A percentile compares a stretch with the other conserved stretches of the same genome.
These are phyloP conservation scores for Phoma sp. DNA, from an alignment of 2,329 filamentous ascomycete genomes.

Conservation along the genomic window DNA sequence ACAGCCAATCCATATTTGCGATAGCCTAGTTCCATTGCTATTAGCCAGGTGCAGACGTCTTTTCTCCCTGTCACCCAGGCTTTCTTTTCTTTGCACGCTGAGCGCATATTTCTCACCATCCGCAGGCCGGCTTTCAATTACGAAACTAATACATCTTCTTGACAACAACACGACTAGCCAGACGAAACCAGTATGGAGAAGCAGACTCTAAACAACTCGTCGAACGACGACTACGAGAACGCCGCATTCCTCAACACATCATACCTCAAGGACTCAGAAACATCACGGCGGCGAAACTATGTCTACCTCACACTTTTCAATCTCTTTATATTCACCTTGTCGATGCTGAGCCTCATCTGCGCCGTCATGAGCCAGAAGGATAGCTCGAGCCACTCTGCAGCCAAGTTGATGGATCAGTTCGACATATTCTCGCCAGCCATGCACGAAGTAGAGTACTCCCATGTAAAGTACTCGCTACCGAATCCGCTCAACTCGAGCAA, in stretches of 20 bases:
- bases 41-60: background rate
- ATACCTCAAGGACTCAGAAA: slow-evolving; percentile 29
- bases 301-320: slow-evolving; percentile 41
- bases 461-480: slow-evolving; percentile 35
- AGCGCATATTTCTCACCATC: slow-evolving; percentile 12
- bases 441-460: slow-evolving; percentile 37
- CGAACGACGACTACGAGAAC: slow-evolving; percentile 34
- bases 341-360: slow-evolving; percentile 38
- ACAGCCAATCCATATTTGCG: background rate
- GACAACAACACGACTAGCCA: background rate
- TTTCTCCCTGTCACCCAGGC: background rate
- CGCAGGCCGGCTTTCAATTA: slow-evolving; percentile 26
- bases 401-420: slow-evolving; percentile 42
- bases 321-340: slow-evolving; percentile 42
- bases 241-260: slow-evolving; percentile 37
- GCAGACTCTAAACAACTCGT: slow-evolving; percentile 24
- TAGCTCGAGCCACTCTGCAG: slow-evolving; percentile 30
- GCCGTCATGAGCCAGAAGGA: slow-evolving; percentile 40
- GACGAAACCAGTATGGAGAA: slow-evolving; percentile 34
- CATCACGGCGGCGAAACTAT: slow-evolving; percentile 29
- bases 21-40: slow-evolving; percentile 3
- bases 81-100: slow-evolving; percentile 17
- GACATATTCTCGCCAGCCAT: slow-evolving; percentile 40
- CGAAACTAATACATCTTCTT: background rate
- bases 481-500: slow-evolving; percentile 40